Evolutionary conservation across 192 early-diverging fungal species (phyloP), one percentile per base, ranked within the genome.

Genomic region (Paraglomus brasilianum): DNA sequence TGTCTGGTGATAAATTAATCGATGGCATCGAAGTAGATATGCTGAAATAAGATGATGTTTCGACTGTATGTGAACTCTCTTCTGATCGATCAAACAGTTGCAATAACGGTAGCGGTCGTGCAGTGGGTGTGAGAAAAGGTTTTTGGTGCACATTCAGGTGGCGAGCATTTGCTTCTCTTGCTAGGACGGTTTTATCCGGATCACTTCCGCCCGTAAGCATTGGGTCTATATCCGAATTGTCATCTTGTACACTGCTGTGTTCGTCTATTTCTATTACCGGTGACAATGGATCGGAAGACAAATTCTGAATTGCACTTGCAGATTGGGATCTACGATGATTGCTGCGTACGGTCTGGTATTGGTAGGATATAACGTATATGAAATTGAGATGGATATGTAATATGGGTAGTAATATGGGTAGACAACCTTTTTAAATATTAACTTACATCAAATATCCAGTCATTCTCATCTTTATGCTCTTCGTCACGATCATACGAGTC

Each of bases 381-480:
- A n/a, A 48, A 19, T 8, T 13, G 17, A 46, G n/a, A 14, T 11
- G 59, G 36, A n/a, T 21, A 3, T 5, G 44, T 58, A 22, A 19
- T 56, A 57, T 24, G 36, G 30, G 30, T 43, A 39, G 39, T 36
- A 11, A 11, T 14, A 53, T 7, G 45, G 5, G 15, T 11, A 70
- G 14, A n/a, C 8, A 58, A 22, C 8, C 30, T 3, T 30, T 30
- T 30, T 41, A 21, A 55, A 48, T 42, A 52, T 7, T 66, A 40
- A 69, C 77, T 70, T 78, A 81, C 81, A 73, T 83, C 82, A 70
- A 86, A 86, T 44, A 77, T 66, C 85, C 85, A 86, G 19, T 65
- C 75, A 60, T 84, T 81, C 17, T 82, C 78, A 30, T 84, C 82
- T 43, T 80, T 77, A 42, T 80, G 62, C 17, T 77, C 76, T 0